Evolutionary conservation across 768 basidiomycete genomes (phyloP).

Genomic region (Epithele typhae): DNA sequence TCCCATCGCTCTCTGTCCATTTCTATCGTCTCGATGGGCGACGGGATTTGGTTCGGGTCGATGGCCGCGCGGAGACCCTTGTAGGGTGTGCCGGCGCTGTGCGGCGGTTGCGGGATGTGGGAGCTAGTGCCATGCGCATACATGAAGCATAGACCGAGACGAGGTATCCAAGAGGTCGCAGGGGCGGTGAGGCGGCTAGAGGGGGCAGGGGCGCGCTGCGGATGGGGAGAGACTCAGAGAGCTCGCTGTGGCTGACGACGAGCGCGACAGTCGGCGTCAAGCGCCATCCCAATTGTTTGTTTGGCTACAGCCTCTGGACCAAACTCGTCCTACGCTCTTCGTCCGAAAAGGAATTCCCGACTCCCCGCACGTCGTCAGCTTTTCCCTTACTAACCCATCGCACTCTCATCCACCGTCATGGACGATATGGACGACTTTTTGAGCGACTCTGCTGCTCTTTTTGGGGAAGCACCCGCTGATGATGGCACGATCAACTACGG

Average conservation of each 20-base stretch:
- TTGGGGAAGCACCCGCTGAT: conserved; percentile 22
- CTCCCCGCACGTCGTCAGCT: too few relatives aligned
- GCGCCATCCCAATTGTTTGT: conserved; percentile 4
- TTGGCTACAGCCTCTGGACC: conserved; percentile 13
- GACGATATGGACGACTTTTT: conserved; percentile 36
- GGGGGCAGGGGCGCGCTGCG: neutral
- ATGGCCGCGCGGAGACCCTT: conserved; percentile 69
- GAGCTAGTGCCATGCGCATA: conserved; percentile 17
- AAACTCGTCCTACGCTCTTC: conserved; percentile 8
- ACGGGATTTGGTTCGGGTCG: conserved; percentile 89
- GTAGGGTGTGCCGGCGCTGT: conserved; percentile 49
- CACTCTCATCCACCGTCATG: neutral
- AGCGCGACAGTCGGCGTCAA: neutral
- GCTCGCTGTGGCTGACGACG: neutral
- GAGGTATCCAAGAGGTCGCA: conserved; percentile 1
- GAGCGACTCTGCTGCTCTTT: conserved; percentile 13
- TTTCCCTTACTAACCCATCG: too few relatives aligned
- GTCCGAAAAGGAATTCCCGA: too few relatives aligned
- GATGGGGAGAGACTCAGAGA: neutral
- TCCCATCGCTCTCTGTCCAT: conserved; percentile 79
- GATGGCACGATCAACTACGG: conserved; percentile 48
- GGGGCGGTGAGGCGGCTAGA: too few relatives aligned
- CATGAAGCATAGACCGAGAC: conserved; percentile 5
- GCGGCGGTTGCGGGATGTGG: conserved; percentile 54
- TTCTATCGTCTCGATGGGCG: conserved; percentile 76